A percentile compares a stretch with the other conserved stretches of the same genome.
Conservation (phyloP, 2,329 filamentous ascomycete genomes). For the Phoma sp. region DNA sequence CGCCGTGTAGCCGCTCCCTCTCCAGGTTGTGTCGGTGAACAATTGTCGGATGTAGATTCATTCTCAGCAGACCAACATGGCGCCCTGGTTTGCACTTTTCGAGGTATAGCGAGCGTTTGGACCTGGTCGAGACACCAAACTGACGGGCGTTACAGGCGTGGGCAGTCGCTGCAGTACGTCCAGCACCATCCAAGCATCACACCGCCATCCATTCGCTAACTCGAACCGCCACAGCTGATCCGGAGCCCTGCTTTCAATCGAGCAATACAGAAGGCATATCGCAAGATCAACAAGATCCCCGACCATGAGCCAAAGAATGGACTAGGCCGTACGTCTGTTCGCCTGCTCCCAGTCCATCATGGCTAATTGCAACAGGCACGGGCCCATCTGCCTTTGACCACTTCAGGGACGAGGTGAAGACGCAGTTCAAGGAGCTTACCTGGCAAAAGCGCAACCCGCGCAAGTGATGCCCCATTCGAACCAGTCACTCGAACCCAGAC, state of each 20-base stretch:
- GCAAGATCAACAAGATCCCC: slow-evolving; percentile 54
- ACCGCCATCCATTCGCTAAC: slow-evolving; percentile 8
- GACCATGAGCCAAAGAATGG: slow-evolving; percentile 49
- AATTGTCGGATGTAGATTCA: background rate
- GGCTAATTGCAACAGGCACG: slow-evolving; percentile 27
- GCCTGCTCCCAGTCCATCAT: slow-evolving; percentile 24
- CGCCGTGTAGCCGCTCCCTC: no score
- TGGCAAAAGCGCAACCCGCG: slow-evolving; percentile 45
- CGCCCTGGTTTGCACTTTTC: slow-evolving; percentile 41
- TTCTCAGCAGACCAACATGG: slow-evolving; percentile 27
- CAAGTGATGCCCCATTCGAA: slow-evolving; percentile 15
- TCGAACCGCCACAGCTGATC: slow-evolving; percentile 53
- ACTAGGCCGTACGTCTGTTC: slow-evolving; percentile 55
- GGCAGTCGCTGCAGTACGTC: slow-evolving; percentile 47
- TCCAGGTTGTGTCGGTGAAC: no score
- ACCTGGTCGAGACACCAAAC: slow-evolving; percentile 8
- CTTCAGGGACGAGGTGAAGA: slow-evolving; percentile 62
- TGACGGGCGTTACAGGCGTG: slow-evolving; percentile 44
- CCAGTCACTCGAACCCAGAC: background rate
- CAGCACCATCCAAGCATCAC: background rate
- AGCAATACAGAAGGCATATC: slow-evolving; percentile 59
- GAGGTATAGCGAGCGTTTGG: slow-evolving; percentile 35
- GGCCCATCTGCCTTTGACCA: slow-evolving; percentile 56
- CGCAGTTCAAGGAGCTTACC: slow-evolving; percentile 52
- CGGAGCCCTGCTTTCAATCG: slow-evolving; percentile 63